Evolutionary conservation across 768 basidiomycete genomes (phyloP).

Genomic region (Boletus rex-veris): DNA sequence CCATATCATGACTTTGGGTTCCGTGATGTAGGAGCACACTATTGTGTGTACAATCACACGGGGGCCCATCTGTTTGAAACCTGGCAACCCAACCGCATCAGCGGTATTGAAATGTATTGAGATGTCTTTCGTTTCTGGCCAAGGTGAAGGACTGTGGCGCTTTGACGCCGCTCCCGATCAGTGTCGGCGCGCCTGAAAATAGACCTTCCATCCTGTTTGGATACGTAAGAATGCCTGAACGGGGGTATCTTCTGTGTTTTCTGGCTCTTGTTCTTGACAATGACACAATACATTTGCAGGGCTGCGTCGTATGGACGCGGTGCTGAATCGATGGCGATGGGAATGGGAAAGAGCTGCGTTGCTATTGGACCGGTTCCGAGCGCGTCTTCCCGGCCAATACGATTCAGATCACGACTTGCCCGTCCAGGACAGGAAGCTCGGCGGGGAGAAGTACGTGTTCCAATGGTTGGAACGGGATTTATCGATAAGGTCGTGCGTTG

Average conservation of each 20-base stretch:
- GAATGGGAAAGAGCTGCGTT: neutral
- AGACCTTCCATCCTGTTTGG: neutral
- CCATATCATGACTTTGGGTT: neutral
- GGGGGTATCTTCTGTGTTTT: neutral
- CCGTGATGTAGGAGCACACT: neutral
- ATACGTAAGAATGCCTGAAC: slow-evolving; percentile 9
- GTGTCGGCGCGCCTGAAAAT: slow-evolving; percentile 1
- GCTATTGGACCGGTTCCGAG: neutral
- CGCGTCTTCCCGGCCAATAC: neutral
- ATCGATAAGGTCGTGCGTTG: neutral
- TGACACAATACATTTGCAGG: neutral
- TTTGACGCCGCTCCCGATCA: slow-evolving; percentile 6
- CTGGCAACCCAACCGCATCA: neutral
- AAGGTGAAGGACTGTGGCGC: neutral
- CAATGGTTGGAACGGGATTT: neutral
- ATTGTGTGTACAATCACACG: neutral
- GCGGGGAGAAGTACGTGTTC: neutral
- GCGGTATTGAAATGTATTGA: neutral
- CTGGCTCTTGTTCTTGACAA: neutral
- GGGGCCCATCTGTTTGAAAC: neutral
- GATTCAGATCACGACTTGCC: too few relatives aligned
- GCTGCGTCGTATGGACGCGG: neutral
- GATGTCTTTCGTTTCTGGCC: neutral
- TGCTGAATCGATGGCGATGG: neutral
- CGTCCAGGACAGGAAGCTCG: too few relatives aligned